Percentiles rank a stretch among this genome's conserved stretches.
These are phyloP conservation scores for Skeletonema grethae DNA, from an alignment of 108 stramenopile species.

Conservation along the genomic window DNA sequence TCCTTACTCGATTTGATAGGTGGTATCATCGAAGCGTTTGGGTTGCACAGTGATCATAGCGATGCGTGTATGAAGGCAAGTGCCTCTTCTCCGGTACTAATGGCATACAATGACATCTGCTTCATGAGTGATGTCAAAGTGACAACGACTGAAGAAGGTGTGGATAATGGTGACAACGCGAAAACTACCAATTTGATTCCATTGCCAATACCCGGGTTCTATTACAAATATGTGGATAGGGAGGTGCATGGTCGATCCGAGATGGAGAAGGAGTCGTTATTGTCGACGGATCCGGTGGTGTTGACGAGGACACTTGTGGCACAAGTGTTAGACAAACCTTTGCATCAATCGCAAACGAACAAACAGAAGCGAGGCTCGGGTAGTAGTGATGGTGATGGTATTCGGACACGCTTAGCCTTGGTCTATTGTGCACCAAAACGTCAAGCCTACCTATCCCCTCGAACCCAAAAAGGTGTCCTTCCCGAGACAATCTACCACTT, in stretches of 20 bases:
- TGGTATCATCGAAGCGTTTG: constrained; percentile 25
- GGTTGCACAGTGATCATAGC: constrained; percentile 18
- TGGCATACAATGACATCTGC: constrained; percentile 35
- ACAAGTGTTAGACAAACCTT: constrained; percentile 39
- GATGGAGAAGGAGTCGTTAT: constrained; percentile 14
- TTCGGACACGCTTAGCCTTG: constrained; percentile 28
- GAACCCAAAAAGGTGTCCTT: constrained; percentile 27
- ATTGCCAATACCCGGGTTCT: constrained; percentile 43
- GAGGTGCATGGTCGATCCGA: not conserved
- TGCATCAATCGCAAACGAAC: constrained; percentile 4
- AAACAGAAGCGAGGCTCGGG: not conserved
- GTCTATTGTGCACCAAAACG: constrained; percentile 48
- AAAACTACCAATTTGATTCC: constrained; percentile 27
- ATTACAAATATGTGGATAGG: constrained; percentile 42
- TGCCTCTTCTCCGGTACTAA: constrained; percentile 2
- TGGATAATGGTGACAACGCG: not conserved
- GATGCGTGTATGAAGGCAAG: not conserved
- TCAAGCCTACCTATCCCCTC: constrained; percentile 32
- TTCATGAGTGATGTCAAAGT: constrained; percentile 39
- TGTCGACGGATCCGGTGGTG: constrained; percentile 37
- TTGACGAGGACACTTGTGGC: constrained; percentile 28
- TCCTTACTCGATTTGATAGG: constrained; percentile 30
- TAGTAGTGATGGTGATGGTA: constrained; percentile 5
- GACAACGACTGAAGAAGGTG: constrained; percentile 11
- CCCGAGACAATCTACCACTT: constrained; percentile 51